phyloP scores from a whole-genome alignment of 768 basidiomycete genomes.

The Hygrophorus pudorinus region DNA sequence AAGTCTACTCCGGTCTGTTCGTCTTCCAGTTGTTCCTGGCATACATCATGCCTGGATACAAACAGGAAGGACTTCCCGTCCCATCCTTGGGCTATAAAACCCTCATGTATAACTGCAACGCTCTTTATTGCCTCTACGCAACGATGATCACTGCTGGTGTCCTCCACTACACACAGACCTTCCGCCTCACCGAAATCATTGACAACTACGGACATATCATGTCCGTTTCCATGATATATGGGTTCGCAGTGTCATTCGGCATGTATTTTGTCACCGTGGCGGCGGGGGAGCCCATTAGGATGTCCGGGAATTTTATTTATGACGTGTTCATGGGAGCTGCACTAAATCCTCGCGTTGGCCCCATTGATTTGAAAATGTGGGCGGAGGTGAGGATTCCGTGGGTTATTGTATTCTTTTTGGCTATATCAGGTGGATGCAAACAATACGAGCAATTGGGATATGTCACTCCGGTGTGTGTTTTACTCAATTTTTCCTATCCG shows the following conservation, averaged over 20 bases:
- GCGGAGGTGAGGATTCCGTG: conserved; percentile 95
- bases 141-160: conserved; percentile 66
- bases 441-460: conserved; percentile 91
- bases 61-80: conserved; percentile 93
- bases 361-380: conserved; percentile 97
- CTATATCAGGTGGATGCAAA: conserved; percentile 88
- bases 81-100: conserved; percentile 90
- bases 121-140: conserved; percentile 72
- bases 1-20: conserved; percentile 83
- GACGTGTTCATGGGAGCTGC: conserved; percentile 96
- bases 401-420: conserved; percentile 90
- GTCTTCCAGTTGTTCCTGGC: conserved; percentile 86
- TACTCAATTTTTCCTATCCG: background rate
- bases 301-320: conserved; percentile 93
- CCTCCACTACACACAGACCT: conserved; percentile 72
- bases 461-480: conserved; percentile 80
- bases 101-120: conserved; percentile 96
- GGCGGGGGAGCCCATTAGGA: conserved; percentile 75
- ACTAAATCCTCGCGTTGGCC: conserved; percentile 87
- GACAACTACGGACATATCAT: conserved; percentile 95
- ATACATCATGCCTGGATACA: conserved; percentile 82
- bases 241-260: conserved; percentile 71
- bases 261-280: conserved; percentile 73
- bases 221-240: conserved; percentile 90
- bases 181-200: conserved; percentile 90